phyloP scores from a whole-genome alignment of 108 stramenopile genomes.

The Parmales sp. region DNA sequence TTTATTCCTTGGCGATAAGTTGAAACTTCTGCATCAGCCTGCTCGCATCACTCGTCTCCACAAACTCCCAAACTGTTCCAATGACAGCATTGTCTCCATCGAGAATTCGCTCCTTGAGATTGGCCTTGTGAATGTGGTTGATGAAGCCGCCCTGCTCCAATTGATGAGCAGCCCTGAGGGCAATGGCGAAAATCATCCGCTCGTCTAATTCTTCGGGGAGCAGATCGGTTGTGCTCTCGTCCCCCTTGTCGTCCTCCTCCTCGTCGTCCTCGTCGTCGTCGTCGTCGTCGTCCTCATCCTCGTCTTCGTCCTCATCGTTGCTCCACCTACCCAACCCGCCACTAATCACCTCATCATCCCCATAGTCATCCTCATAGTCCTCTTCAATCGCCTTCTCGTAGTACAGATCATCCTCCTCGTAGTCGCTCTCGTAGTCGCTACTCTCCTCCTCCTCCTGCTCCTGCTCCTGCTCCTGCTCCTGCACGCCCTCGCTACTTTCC shows the following conservation, averaged over 20 bases:
- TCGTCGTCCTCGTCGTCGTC: not conserved
- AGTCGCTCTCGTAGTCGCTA: not conserved
- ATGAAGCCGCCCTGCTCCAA: not conserved
- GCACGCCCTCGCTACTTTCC: not conserved
- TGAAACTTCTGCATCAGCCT: not conserved
- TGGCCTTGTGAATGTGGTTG: slow-evolving; percentile 1
- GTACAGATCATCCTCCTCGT: not conserved
- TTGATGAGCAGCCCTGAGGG: not conserved
- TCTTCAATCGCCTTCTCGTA: slow-evolving; percentile 3
- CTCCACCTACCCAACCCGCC: not conserved
- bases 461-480: too few relatives aligned
- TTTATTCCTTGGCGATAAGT: not conserved
- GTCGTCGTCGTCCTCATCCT: not conserved
- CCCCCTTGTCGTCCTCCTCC: not conserved
- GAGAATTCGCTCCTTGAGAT: not conserved
- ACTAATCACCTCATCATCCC: not conserved
- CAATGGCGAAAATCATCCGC: slow-evolving; percentile 4
- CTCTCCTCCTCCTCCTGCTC: too few relatives aligned
- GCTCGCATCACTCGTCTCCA: slow-evolving; percentile 5
- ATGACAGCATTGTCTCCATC: not conserved
- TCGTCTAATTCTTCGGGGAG: not conserved
- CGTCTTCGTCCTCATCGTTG: not conserved
- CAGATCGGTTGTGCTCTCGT: not conserved
- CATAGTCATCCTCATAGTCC: not conserved
- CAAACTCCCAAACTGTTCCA: not conserved